Evolutionary conservation across 768 basidiomycete genomes (phyloP).

Genomic region (Piloderma croceum): DNA sequence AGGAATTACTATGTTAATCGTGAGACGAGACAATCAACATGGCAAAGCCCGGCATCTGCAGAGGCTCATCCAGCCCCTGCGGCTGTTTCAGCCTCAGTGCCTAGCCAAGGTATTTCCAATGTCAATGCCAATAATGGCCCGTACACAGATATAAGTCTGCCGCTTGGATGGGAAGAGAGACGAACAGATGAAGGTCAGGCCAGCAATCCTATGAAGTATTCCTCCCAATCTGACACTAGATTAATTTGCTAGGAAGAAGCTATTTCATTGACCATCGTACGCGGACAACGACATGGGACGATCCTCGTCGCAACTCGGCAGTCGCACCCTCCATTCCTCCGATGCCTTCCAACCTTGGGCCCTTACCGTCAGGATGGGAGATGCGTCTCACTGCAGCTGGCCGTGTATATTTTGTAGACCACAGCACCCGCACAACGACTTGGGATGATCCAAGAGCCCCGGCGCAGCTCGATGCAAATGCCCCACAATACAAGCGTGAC

Average conservation of each 20-base stretch:
- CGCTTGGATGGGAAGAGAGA: conserved; percentile 89
- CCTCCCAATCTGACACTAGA: no score
- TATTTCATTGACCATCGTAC: conserved; percentile 76
- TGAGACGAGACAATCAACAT: conserved; percentile 72
- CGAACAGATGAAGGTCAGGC: conserved; percentile 86
- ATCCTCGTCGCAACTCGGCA: conserved; percentile 62
- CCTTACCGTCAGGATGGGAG: conserved; percentile 90
- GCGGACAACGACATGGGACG: conserved; percentile 87
- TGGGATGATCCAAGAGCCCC: conserved; percentile 94
- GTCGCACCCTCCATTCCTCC: conserved; percentile 38
- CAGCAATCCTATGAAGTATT: no score
- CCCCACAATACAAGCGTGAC: conserved; percentile 94
- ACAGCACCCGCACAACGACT: conserved; percentile 82
- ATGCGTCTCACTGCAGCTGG: conserved; percentile 85
- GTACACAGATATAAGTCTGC: conserved; percentile 66
- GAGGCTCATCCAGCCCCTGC: conserved; percentile 11
- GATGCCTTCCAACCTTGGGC: conserved; percentile 62
- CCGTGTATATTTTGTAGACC: conserved; percentile 90
- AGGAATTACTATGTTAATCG: conserved; percentile 87
- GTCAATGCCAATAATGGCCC: conserved; percentile 12
- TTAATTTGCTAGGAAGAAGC: no score
- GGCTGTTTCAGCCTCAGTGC: neutral
- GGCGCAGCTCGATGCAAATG: conserved; percentile 74
- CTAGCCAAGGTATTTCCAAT: neutral
- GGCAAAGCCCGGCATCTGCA: conserved; percentile 51